These are phyloP conservation scores for Erodium maritimum DNA, from an alignment of 345 rosid species.

Conservation along the genomic window DNA sequence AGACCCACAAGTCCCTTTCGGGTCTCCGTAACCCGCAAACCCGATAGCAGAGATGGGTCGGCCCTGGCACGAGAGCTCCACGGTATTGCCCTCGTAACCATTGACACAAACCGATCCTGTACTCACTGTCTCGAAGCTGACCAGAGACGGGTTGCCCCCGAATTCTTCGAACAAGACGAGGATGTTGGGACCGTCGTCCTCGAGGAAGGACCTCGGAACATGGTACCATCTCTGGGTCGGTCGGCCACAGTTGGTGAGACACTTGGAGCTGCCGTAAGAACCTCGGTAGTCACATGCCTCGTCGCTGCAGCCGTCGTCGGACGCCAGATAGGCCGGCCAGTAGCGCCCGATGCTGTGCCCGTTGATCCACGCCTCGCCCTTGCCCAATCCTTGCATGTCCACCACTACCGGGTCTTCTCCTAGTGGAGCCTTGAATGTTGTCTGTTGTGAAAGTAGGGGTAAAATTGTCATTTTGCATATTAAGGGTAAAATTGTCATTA, in stretches of 20 bases:
- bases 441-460: slow-evolving; percentile 16
- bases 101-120: slow-evolving; percentile 21
- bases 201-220: slow-evolving; percentile 24
- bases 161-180: slow-evolving; percentile 35
- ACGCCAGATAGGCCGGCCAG: slow-evolving; percentile 11
- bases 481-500: too few relatives aligned
- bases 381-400: slow-evolving; percentile 18
- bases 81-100: slow-evolving; percentile 14
- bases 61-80: slow-evolving; percentile 27
- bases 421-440: slow-evolving; percentile 33
- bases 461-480: too few relatives aligned
- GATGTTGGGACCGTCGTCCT: slow-evolving; percentile 6
- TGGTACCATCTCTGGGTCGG: slow-evolving; percentile 42
- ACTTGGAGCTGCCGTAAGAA: slow-evolving; percentile 15
- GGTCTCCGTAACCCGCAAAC: slow-evolving; percentile 38
- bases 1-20: slow-evolving; percentile 19
- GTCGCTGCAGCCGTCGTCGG: slow-evolving; percentile 18
- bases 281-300: slow-evolving; percentile 25
- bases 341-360: background rate
- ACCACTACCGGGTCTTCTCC: slow-evolving; percentile 48
- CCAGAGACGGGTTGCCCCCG: slow-evolving; percentile 23
- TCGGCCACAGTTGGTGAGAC: slow-evolving; percentile 27
- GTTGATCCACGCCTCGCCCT: background rate
- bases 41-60: slow-evolving; percentile 13
- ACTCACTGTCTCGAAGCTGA: slow-evolving; percentile 19